phyloP scores from a whole-genome alignment of 176 grass and related monocot genomes.

The Avena sativa region DNA sequence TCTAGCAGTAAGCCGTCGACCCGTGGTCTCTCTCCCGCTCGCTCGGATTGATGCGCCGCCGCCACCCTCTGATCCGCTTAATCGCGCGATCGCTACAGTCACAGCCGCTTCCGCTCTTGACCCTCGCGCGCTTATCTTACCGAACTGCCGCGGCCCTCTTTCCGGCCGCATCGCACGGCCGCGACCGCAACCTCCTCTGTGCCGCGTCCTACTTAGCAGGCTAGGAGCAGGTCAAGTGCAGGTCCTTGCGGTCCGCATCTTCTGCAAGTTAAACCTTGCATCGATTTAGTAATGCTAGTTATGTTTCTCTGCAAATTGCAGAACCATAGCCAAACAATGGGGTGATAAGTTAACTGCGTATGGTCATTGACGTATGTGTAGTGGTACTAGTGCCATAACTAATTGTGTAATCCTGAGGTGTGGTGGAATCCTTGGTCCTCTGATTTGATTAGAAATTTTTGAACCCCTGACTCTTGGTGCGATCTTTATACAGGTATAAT shows the following conservation, averaged over 20 bases:
- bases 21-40: too few species aligned
- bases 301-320: not conserved
- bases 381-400: not conserved
- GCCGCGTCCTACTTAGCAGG: not conserved
- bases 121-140: not conserved
- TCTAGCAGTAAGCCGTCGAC: too few species aligned
- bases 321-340: not conserved
- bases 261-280: not conserved
- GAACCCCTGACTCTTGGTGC: not conserved
- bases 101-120: not conserved
- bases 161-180: not conserved
- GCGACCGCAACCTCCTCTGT: not conserved
- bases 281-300: not conserved
- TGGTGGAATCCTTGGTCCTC: not conserved
- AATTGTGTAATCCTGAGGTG: not conserved
- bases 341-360: not conserved
- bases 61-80: too few species aligned
- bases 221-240: not conserved
- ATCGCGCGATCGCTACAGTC: too few species aligned
- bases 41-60: too few species aligned
- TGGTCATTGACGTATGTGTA: not conserved
- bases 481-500: not conserved
- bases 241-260: not conserved
- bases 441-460: not conserved
- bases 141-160: not conserved